Evolutionary conservation across 129 eudicot genomes (phyloP).

Genomic region (Silybum marianum): DNA sequence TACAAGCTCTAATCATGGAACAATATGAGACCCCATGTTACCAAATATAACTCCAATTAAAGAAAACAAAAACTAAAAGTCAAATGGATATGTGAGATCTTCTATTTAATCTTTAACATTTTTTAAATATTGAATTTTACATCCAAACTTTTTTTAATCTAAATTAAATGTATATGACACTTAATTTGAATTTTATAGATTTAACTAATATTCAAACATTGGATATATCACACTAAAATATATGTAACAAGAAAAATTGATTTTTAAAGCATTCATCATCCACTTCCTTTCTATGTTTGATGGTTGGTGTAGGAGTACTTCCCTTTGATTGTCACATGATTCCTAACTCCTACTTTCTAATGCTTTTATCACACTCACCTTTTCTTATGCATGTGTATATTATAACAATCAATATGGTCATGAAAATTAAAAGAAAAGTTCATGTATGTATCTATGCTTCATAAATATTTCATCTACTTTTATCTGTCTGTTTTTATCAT

Average conservation of each 20-base stretch:
- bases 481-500: too few relatives aligned
- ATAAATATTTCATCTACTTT: too few relatives aligned
- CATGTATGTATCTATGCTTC: too few relatives aligned
- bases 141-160: too few relatives aligned
- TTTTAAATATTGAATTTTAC: too few relatives aligned
- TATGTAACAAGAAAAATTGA: background rate
- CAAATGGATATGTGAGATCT: constrained; percentile 2
- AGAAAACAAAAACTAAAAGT: background rate
- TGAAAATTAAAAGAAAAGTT: too few relatives aligned
- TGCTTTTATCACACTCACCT: background rate
- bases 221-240: background rate
- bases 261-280: background rate
- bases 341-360: background rate
- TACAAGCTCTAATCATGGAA: constrained; percentile 12
- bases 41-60: constrained; percentile 20
- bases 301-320: background rate
- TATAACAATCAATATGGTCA: too few relatives aligned
- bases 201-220: background rate
- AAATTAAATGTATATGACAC: background rate
- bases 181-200: background rate
- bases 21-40: constrained; percentile 30
- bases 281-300: background rate
- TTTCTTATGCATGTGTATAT: background rate
- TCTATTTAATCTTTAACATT: background rate
- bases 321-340: constrained; percentile 24